These are phyloP conservation scores for Chaetomium cochliodes DNA, from an alignment of 495 filamentous ascomycete genomes.

Conservation along the genomic window DNA sequence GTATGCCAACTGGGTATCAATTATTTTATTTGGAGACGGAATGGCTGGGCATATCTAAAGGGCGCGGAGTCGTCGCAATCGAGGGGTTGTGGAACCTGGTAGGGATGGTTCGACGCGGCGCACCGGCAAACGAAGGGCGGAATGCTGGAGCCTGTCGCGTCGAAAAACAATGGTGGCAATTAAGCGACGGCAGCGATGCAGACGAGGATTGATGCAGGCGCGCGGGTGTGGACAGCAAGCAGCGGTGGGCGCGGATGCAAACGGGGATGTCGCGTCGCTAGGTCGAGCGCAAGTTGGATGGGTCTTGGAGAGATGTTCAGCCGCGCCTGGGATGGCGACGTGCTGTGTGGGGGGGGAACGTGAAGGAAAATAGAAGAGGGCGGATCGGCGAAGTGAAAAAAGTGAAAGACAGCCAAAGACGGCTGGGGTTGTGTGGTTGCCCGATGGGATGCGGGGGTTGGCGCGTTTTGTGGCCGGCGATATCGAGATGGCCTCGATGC, in stretches of 20 bases:
- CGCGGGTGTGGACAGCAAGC: conserved; percentile 18
- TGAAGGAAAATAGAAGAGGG: conserved; percentile 28
- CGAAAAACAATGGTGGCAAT: conserved; percentile 19
- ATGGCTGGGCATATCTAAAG: conserved; percentile 42
- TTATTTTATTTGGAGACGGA: conserved; percentile 24
- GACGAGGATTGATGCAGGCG: neutral
- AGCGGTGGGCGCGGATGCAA: conserved; percentile 16
- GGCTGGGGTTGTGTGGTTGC: conserved; percentile 30
- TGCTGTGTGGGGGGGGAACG: conserved; percentile 20
- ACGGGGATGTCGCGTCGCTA: conserved; percentile 33
- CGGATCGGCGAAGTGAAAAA: conserved; percentile 35
- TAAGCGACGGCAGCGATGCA: conserved; percentile 16
- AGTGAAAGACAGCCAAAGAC: conserved; percentile 32
- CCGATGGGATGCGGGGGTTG: conserved; percentile 36
- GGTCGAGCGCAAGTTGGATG: conserved; percentile 28
- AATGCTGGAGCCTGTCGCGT: conserved; percentile 31
- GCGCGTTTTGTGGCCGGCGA: conserved; percentile 44
- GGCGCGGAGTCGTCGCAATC: conserved; percentile 23
- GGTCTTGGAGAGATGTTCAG: conserved; percentile 23
- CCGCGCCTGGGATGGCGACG: conserved; percentile 27
- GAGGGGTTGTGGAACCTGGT: conserved; percentile 23
- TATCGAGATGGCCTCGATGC: conserved; percentile 52
- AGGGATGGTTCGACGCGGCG: conserved; percentile 23
- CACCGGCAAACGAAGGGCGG: conserved; percentile 20
- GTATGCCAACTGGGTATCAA: conserved; percentile 26